Conservation (phyloP, 176 grass and related monocot genomes). For the Zoysia japonica region DNA sequence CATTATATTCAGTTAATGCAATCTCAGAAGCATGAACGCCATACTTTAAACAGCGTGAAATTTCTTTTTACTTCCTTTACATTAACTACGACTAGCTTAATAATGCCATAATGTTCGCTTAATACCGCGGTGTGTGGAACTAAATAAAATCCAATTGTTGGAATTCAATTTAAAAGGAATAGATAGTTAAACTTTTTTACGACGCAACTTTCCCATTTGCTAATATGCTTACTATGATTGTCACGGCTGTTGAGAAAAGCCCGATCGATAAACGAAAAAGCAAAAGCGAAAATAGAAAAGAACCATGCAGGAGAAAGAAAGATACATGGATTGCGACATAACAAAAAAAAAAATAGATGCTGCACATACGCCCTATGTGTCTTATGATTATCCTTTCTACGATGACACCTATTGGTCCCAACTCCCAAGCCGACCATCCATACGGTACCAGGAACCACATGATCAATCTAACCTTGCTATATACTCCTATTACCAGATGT, state of each 20-base stretch:
- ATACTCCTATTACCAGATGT: conserved; percentile 16
- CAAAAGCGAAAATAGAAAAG: neutral
- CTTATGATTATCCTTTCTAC: conserved; percentile 11
- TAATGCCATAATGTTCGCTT: no score
- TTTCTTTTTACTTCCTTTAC: neutral
- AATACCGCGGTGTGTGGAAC: no score
- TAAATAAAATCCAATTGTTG: no score
- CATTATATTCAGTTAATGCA: neutral
- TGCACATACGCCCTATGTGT: conserved; percentile 32
- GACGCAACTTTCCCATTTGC: no score
- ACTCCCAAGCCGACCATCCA: neutral
- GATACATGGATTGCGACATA: conserved; percentile 41
- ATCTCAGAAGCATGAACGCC: no score
- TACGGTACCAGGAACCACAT: conserved; percentile 41
- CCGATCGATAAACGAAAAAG: neutral
- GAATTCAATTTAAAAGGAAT: no score
- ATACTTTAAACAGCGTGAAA: neutral
- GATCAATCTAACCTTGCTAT: conserved; percentile 31
- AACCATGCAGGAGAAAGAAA: conserved; percentile 1
- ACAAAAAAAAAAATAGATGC: conserved; percentile 31
- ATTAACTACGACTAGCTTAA: no score
- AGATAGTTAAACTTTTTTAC: no score
- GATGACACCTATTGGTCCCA: conserved; percentile 44
- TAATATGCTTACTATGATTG: no score
- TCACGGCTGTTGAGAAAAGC: neutral